Percentiles rank a stretch among this genome's conserved stretches.
These are phyloP conservation scores for Lachancea sp. DNA, from an alignment of 805 yeast species.

Conservation along the genomic window DNA sequence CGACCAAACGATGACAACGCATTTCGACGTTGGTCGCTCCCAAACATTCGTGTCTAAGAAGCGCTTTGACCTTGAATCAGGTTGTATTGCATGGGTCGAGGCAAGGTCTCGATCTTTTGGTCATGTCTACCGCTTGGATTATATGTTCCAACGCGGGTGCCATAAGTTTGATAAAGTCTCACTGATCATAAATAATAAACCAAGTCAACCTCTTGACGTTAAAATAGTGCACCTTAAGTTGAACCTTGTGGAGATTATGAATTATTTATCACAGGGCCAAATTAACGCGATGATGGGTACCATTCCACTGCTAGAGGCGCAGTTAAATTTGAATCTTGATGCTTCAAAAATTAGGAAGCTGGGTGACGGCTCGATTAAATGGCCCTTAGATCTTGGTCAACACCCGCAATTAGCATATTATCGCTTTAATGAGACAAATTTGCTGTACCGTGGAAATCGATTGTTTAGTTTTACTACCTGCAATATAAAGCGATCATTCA, in stretches of 20 bases:
- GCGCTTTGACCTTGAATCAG: neutral
- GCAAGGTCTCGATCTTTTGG: conserved; percentile 18
- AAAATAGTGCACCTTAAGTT: conserved; percentile 10
- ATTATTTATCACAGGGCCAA: conserved; percentile 26
- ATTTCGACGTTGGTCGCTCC: neutral
- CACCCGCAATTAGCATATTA: conserved; percentile 5
- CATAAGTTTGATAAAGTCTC: conserved; percentile 23
- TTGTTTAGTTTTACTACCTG: conserved; percentile 29
- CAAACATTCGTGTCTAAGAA: conserved; percentile 1
- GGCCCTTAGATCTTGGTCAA: neutral
- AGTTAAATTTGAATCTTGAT: neutral
- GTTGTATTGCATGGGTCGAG: conserved; percentile 14
- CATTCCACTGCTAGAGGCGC: conserved; percentile 21
- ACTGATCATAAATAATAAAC: conserved; percentile 9
- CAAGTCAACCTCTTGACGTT: neutral
- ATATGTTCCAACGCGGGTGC: conserved; percentile 22
- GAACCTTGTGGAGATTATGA: conserved; percentile 24
- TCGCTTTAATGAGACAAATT: conserved; percentile 28
- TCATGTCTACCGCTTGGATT: conserved; percentile 21
- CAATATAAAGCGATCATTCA: conserved; percentile 24
- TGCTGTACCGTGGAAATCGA: conserved; percentile 29
- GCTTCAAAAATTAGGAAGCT: neutral
- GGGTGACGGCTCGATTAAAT: conserved; percentile 3
- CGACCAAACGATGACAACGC: neutral
- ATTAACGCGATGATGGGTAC: conserved; percentile 20